These are phyloP conservation scores for Testicularia cyperi DNA, from an alignment of 1,284 basidiomycete genomes.

Conservation along the genomic window DNA sequence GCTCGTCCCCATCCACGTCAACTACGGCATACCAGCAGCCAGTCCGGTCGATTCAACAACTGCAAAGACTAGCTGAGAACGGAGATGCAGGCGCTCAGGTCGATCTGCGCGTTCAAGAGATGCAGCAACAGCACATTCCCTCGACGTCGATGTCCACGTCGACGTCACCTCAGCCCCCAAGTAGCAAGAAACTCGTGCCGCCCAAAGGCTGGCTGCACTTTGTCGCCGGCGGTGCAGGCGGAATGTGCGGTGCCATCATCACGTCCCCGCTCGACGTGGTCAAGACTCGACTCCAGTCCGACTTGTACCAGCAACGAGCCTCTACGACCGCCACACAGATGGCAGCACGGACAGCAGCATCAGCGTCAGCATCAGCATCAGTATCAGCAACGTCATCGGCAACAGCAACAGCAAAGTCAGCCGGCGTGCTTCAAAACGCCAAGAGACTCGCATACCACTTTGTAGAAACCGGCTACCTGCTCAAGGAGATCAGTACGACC, in stretches of 20 bases:
- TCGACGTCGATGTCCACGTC: constrained; percentile 8
- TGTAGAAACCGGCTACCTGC: constrained; percentile 87
- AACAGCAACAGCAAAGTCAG: constrained; percentile 2
- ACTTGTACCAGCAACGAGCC: constrained; percentile 75
- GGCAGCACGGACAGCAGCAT: too few species aligned
- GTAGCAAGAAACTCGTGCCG: constrained; percentile 18
- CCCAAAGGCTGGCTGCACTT: constrained; percentile 62
- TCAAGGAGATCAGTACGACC: constrained; percentile 66
- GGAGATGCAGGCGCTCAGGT: constrained; percentile 35
- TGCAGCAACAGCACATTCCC: background rate
- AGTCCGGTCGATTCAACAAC: constrained; percentile 10
- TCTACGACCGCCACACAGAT: too few species aligned
- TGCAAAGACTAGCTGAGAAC: constrained; percentile 4
- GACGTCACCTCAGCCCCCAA: background rate
- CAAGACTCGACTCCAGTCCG: constrained; percentile 93
- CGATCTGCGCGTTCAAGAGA: constrained; percentile 10
- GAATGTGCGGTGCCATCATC: constrained; percentile 95
- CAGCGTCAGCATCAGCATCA: constrained; percentile 57
- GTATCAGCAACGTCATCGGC: constrained; percentile 1
- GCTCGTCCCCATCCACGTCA: constrained; percentile 2
- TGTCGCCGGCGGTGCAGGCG: constrained; percentile 70
- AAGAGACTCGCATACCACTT: constrained; percentile 80
- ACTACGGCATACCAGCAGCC: too few species aligned
- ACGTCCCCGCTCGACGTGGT: constrained; percentile 98
- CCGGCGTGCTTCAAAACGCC: constrained; percentile 56